Evolutionary conservation across 768 basidiomycete species (phyloP).

Genomic region (Collybia nuda): DNA sequence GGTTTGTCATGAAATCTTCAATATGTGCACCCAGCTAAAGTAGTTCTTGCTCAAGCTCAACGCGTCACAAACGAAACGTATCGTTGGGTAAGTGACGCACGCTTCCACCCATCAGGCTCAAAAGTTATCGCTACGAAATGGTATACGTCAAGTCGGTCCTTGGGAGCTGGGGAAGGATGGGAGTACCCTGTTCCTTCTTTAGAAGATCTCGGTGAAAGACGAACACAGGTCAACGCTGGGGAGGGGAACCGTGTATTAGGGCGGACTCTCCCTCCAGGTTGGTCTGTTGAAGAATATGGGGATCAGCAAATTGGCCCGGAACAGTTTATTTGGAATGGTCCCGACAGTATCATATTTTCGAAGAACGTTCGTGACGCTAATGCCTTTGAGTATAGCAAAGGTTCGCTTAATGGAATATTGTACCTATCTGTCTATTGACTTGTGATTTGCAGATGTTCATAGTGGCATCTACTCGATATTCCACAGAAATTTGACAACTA

Average conservation of each 20-base stretch:
- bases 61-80: constrained; percentile 75
- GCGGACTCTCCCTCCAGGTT: constrained; percentile 57
- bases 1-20: constrained; percentile 23
- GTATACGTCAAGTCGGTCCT: constrained; percentile 64
- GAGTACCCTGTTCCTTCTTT: constrained; percentile 55
- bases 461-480: constrained; percentile 72
- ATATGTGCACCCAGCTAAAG: not conserved
- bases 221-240: constrained; percentile 30
- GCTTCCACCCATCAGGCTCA: constrained; percentile 66
- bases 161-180: constrained; percentile 78
- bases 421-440: not conserved
- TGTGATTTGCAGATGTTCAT: constrained; percentile 53
- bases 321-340: constrained; percentile 61
- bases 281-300: constrained; percentile 57
- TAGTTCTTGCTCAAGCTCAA: constrained; percentile 24
- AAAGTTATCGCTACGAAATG: constrained; percentile 76
- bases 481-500: constrained; percentile 60
- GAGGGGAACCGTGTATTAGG: constrained; percentile 57
- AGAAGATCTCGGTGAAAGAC: constrained; percentile 19
- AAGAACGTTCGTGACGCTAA: constrained; percentile 60
- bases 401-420: constrained; percentile 25
- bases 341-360: constrained; percentile 61
- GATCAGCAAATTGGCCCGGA: constrained; percentile 77
- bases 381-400: constrained; percentile 63
- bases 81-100: constrained; percentile 66